Conservation (phyloP, 805 yeast genomes). For the Candida jianshihensis region DNA sequence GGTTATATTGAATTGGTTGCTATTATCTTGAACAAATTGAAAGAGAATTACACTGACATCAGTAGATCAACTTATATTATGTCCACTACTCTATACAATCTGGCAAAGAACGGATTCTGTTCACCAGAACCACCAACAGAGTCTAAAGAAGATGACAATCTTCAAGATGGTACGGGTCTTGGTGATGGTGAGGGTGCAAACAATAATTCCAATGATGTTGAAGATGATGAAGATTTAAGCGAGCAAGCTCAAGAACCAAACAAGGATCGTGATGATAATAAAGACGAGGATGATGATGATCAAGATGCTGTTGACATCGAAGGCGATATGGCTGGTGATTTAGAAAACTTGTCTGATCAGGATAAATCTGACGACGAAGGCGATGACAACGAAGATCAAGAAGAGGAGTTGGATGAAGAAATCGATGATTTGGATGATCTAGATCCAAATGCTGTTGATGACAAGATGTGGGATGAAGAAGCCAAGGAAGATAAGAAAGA, state of each 20-base stretch:
- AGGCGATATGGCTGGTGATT: slow-evolving; percentile 94
- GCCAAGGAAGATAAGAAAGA: slow-evolving; percentile 71
- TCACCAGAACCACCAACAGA: slow-evolving; percentile 73
- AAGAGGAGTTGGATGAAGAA: slow-evolving; percentile 80
- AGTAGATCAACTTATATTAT: slow-evolving; percentile 60
- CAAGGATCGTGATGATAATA: slow-evolving; percentile 63
- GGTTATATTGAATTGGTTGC: slow-evolving; percentile 49
- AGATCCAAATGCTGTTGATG: slow-evolving; percentile 94
- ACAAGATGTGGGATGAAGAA: slow-evolving; percentile 97
- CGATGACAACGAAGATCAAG: slow-evolving; percentile 46
- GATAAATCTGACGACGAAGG: slow-evolving; percentile 52
- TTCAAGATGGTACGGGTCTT: slow-evolving; percentile 82
- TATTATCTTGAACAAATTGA: slow-evolving; percentile 36
- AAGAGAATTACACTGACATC: slow-evolving; percentile 42
- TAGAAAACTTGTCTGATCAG: slow-evolving; percentile 72
- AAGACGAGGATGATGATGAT: slow-evolving; percentile 59
- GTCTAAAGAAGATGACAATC: slow-evolving; percentile 55
- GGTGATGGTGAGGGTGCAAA: slow-evolving; percentile 92
- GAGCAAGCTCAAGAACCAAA: slow-evolving; percentile 66
- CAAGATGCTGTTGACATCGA: slow-evolving; percentile 91
- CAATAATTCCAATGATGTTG: slow-evolving; percentile 76
- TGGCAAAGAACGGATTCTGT: slow-evolving; percentile 84
- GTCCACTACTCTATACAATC: slow-evolving; percentile 43
- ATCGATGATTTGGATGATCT: slow-evolving; percentile 82
- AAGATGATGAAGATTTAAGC: slow-evolving; percentile 82